phyloP scores from a whole-genome alignment of 2,329 filamentous ascomycete species.

The Beauveria brongniartii region DNA sequence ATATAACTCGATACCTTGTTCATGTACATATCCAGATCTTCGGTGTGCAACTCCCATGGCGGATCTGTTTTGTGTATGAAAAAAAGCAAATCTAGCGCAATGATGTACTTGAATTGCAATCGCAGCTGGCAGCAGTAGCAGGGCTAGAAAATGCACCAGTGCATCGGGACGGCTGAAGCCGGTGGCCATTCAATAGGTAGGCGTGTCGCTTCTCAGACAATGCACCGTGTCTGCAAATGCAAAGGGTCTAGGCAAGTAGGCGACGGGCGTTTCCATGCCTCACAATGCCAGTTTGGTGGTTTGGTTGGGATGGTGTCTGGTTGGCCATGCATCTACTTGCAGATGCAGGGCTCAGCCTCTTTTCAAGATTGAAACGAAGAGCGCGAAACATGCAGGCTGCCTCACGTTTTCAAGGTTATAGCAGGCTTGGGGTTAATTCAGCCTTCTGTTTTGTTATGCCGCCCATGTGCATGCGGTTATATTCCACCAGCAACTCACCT shows the following conservation, averaged over 20 bases:
- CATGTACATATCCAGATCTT: too few relatives aligned
- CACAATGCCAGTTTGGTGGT: not conserved
- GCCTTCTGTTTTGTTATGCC: not conserved
- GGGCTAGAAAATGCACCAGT: not conserved
- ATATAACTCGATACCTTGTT: too few relatives aligned
- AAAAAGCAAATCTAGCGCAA: not conserved
- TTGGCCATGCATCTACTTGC: not conserved
- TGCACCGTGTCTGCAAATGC: not conserved
- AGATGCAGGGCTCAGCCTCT: not conserved
- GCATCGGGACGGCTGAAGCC: not conserved
- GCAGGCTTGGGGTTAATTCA: not conserved
- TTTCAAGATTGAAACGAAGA: not conserved
- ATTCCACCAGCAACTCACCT: not conserved
- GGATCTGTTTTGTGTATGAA: too few relatives aligned
- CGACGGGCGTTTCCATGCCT: not conserved
- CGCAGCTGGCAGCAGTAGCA: not conserved
- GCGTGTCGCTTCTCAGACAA: not conserved
- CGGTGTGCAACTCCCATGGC: too few relatives aligned
- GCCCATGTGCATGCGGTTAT: not conserved
- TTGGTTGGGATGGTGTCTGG: not conserved
- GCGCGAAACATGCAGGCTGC: not conserved
- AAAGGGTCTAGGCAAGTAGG: not conserved
- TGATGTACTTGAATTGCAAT: not conserved
- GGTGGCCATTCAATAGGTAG: not conserved
- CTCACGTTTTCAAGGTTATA: not conserved